These are phyloP conservation scores for Gynostemma pentaphyllum DNA, from an alignment of 306 rosid species.

Conservation along the genomic window DNA sequence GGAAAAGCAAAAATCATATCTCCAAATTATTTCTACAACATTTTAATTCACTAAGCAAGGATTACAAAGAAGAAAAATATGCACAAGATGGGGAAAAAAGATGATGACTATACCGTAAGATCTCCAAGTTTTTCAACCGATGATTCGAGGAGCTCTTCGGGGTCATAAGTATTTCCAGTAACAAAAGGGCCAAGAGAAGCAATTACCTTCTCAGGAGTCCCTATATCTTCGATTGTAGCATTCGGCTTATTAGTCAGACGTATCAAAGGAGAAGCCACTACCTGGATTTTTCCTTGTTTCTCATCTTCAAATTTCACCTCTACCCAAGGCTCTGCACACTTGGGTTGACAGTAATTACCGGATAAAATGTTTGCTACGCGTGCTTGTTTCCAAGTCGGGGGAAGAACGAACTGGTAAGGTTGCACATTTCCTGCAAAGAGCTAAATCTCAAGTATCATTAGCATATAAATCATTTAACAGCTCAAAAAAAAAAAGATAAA, in stretches of 20 bases:
- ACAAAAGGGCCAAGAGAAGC: conserved; percentile 97
- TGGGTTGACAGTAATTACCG: conserved; percentile 98
- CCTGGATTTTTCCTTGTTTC: conserved; percentile 81
- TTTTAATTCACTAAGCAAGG: not conserved
- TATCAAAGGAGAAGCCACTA: conserved; percentile 84
- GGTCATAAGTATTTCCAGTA: conserved; percentile 71
- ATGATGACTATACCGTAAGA: conserved; percentile 46
- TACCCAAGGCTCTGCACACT: conserved; percentile 98
- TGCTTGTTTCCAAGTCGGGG: conserved; percentile 85
- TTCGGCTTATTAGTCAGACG: conserved; percentile 86
- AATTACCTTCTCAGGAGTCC: conserved; percentile 77
- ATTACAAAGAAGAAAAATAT: not conserved
- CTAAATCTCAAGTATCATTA: conserved; percentile 56
- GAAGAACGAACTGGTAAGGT: conserved; percentile 86
- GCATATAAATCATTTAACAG: conserved; percentile 17
- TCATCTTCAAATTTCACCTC: conserved; percentile 96
- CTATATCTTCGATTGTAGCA: conserved; percentile 87
- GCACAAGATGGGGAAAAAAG: not conserved
- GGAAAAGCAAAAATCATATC: not conserved
- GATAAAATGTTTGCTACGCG: conserved; percentile 88
- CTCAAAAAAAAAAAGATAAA: not conserved
- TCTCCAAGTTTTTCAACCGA: conserved; percentile 70
- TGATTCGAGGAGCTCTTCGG: conserved; percentile 79
- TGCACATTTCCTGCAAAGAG: conserved; percentile 88
- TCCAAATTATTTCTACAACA: not conserved